Evolutionary conservation across 1,284 basidiomycete species (phyloP), one percentile per base, ranked within the genome.

Genomic region (Taiwanofungus camphoratus): DNA sequence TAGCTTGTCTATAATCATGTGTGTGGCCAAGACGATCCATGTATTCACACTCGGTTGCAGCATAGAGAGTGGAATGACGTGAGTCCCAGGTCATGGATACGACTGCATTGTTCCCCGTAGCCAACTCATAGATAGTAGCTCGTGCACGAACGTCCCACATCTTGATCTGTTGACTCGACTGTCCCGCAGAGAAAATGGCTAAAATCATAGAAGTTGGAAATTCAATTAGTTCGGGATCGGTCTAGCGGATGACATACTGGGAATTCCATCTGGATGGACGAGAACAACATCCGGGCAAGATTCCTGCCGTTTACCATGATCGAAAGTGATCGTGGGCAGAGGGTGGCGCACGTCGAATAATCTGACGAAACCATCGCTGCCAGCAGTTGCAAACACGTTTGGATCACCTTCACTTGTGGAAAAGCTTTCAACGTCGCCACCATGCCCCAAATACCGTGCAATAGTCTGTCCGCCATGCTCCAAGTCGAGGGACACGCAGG

Each of bases 31-130:
- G 36, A 8, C 64, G 54, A 42, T 65, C 60, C 45, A 64, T 52
- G 45, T 62, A 58, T 4, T 37, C 35, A 52, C 67, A 69, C 39
- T 61, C 51, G 12, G 68, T 68, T 2, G 58, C 53, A 0, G 66
- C 68, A 41, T 62, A 69, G 4, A 72, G 55, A 2, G 58, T 52
- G 13, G 58, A 52, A 18, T 48, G 54, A 4, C 40, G 29, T 6
- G 48, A 45, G 48, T 69, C 63, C 68, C 68, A 71, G 1, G 55
- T 58, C 43, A 71, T 48, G 13, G 52, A 49, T 4, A 23, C 27
- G 1, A 71, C 68, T 2, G 42, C 36, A 44, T 65, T 70, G 50
- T 72, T 71, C 18, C 69, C 70, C 3, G 68, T 70, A 5, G 62
- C 53, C 18, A 72, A 59, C 41, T 70, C 68, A 55, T 69, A 71